Percentiles rank a stretch among this genome's conserved stretches.
Conservation (phyloP, 108 stramenopile genomes). For the Nitzschia palea region DNA sequence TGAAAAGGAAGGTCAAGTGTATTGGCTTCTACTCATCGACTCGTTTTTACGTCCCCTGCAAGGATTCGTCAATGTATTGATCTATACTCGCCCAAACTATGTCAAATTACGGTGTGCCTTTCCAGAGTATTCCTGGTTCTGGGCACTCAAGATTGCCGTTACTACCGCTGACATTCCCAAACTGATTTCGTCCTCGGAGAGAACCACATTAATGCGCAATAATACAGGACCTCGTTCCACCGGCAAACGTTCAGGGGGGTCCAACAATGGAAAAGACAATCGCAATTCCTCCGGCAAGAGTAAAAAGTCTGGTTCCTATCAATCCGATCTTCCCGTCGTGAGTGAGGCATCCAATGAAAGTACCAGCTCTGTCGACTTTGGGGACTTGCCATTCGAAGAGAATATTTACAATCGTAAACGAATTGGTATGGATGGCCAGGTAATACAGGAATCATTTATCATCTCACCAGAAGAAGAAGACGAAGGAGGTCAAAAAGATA, state of each 20-base stretch:
- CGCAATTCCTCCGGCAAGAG: background rate
- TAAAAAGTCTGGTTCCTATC: background rate
- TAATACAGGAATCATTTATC: too few species aligned
- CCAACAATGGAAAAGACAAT: background rate
- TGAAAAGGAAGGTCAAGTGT: slow-evolving; percentile 2
- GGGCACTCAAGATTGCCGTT: background rate
- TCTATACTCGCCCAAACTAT: slow-evolving; percentile 38
- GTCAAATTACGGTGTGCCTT: background rate
- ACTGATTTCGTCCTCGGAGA: background rate
- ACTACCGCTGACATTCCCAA: background rate
- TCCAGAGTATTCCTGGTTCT: background rate
- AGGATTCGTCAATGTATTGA: slow-evolving; percentile 42
- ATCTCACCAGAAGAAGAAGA: too few species aligned
- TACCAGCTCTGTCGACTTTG: too few species aligned
- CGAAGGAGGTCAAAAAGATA: too few species aligned
- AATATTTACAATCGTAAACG: too few species aligned
- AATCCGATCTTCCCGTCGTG: background rate
- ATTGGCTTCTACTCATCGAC: background rate
- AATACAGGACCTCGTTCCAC: background rate
- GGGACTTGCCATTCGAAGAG: too few species aligned
- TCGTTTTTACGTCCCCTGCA: slow-evolving; percentile 28
- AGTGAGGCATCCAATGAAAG: background rate
- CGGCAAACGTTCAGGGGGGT: background rate
- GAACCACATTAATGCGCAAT: background rate
- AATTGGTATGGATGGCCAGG: too few species aligned